Evolutionary conservation across 2,329 filamentous ascomycete species (phyloP), one percentile per base, ranked within the genome.

Genomic region (Cyphellophora europaea): DNA sequence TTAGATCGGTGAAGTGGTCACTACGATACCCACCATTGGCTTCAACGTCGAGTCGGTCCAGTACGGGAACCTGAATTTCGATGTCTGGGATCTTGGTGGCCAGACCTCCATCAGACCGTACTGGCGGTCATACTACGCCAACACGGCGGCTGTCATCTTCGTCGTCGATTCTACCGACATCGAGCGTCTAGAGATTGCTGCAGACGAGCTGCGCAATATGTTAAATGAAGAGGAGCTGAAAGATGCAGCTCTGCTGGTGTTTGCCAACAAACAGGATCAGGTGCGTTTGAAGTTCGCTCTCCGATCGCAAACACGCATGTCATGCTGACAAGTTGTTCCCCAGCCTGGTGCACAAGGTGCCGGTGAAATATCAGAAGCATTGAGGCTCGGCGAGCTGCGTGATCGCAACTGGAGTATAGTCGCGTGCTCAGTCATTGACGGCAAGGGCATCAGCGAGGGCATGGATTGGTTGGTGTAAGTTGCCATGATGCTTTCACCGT

Each of bases 391-490:
- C 35, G 87, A 95, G 61, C 66, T 98, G 56, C 81, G 89, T 52
- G 91, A 98, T 61, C 75, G 91, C 53, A 98, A 96, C 70, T 98
- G 91, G 91, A 96, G 87, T 61, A 98, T 98, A 56, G 87, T 98
- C 58, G 89, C 88, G 14, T 98, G 91, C 62, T 93, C 85, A 48
- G 91, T 91, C 11, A 89, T 98, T 37, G 91, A 95, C 56, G 91
- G 91, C 28, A 82, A 83, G 53, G 91, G 91, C 58, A 84, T 98
- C 29, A 85, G 81, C 44, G 91, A 98, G 63, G 91, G 91, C 41
- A 98, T 98, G 91, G 91, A 98, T 62, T 98, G 91, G 91, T 69
- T 98, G 33, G 47, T 44, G 40, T 47, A 37, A 44, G 44, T 47
- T 12, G n/a, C n/a, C n/a, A n/a, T n/a, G n/a, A n/a, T n/a, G n/a